Evolutionary conservation across 352 stramenopile genomes (phyloP).

Genomic region (Phytophthora rubi): DNA sequence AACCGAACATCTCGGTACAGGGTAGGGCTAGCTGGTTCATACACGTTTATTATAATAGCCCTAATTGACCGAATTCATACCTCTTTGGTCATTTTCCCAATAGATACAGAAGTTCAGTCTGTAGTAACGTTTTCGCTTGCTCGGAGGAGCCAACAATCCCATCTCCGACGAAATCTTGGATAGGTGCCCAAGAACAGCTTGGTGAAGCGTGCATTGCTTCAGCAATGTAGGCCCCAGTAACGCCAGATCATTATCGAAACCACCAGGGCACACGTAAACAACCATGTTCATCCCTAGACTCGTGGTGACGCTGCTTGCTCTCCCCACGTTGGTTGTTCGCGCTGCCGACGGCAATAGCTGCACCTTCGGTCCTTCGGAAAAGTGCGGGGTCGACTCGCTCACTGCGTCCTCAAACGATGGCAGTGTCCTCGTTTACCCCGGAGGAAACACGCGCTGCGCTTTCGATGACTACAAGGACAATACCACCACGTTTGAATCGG

Average conservation of each 20-base stretch:
- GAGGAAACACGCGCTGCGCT: conserved; percentile 51
- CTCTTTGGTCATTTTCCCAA: no score
- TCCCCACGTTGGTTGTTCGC: conserved; percentile 6
- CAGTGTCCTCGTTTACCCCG: conserved; percentile 51
- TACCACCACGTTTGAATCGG: conserved; percentile 36
- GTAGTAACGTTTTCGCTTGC: conserved; percentile 11
- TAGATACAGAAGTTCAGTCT: conserved; percentile 1
- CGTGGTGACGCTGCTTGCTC: conserved; percentile 9
- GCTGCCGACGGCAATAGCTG: conserved; percentile 16
- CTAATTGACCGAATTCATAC: no score
- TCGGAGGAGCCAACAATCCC: conserved; percentile 15
- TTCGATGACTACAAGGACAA: conserved; percentile 46
- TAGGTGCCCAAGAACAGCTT: conserved; percentile 5
- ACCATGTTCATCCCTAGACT: conserved; percentile 20
- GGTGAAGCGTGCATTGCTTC: conserved; percentile 17
- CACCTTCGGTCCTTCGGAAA: conserved; percentile 30
- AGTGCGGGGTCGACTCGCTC: conserved; percentile 36
- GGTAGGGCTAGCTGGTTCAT: no score
- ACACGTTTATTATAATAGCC: no score
- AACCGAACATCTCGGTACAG: no score
- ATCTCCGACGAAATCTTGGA: conserved; percentile 7
- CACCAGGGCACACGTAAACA: neutral
- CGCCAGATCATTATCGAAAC: conserved; percentile 19
- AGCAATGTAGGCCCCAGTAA: no score
- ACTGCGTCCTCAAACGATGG: conserved; percentile 26